These are phyloP conservation scores for Serendipita vermifera DNA, from an alignment of 768 basidiomycete species.

Conservation along the genomic window DNA sequence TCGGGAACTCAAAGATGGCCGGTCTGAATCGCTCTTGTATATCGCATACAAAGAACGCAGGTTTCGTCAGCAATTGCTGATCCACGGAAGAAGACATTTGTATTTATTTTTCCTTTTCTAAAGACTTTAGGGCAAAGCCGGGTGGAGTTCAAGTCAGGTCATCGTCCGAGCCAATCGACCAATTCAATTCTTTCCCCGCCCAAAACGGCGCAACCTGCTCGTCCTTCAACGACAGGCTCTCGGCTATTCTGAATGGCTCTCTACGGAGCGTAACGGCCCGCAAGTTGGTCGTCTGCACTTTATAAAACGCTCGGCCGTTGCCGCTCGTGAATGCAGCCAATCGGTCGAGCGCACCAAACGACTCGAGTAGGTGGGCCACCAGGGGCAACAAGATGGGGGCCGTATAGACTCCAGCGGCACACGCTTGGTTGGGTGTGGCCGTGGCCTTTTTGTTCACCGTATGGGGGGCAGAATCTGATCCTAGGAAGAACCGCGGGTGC, in stretches of 20 bases:
- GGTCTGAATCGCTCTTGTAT: slow-evolving; percentile 60
- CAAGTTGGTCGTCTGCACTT: slow-evolving; percentile 18
- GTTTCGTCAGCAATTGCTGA: slow-evolving; percentile 14
- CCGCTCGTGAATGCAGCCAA: slow-evolving; percentile 67
- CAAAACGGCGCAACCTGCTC: slow-evolving; percentile 30
- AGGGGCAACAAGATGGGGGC: slow-evolving; percentile 84
- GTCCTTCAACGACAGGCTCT: slow-evolving; percentile 14
- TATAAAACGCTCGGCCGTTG: slow-evolving; percentile 74
- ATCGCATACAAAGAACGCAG: slow-evolving; percentile 72
- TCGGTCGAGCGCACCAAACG: slow-evolving; percentile 72
- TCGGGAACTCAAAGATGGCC: slow-evolving; percentile 57
- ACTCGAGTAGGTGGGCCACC: slow-evolving; percentile 75
- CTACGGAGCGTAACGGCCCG: slow-evolving; percentile 20
- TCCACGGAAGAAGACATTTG: too few species aligned
- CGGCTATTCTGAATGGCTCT: slow-evolving; percentile 19
- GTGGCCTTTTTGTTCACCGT: slow-evolving; percentile 53
- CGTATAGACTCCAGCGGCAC: slow-evolving; percentile 95
- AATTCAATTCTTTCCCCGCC: slow-evolving; percentile 30
- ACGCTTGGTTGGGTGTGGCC: slow-evolving; percentile 54
- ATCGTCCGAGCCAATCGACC: slow-evolving; percentile 19
- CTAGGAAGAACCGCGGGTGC: slow-evolving; percentile 91
- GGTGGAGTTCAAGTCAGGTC: too few species aligned
- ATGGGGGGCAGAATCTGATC: slow-evolving; percentile 94
- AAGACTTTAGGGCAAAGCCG: too few species aligned
- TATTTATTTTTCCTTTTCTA: too few species aligned